Evolutionary conservation across 331 rosid genomes (phyloP).

Genomic region (Acacia concinna): DNA sequence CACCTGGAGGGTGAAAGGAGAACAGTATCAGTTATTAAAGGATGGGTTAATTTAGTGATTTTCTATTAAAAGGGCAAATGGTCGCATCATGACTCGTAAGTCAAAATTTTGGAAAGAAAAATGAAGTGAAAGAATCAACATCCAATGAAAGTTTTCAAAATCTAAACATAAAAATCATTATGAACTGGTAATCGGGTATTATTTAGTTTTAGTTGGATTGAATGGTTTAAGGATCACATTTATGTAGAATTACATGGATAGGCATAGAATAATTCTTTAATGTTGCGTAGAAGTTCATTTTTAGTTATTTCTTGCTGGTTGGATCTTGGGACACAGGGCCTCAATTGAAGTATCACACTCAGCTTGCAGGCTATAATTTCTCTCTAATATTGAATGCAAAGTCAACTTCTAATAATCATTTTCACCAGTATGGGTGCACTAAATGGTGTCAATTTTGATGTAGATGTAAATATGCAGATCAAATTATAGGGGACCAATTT

Average conservation of each 20-base stretch:
- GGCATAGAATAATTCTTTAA: background rate
- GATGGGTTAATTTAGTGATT: constrained; percentile 1
- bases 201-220: background rate
- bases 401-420: background rate
- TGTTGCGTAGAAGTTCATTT: background rate
- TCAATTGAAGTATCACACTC: too few species aligned
- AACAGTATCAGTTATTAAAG: background rate
- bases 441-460: background rate
- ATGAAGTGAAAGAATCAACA: background rate
- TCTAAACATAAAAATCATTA: background rate
- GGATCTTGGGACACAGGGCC: too few species aligned
- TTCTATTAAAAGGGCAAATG: background rate
- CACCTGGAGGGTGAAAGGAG: constrained; percentile 1
- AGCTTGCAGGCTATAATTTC: background rate
- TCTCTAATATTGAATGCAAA: background rate
- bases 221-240: background rate
- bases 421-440: background rate
- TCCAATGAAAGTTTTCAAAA: background rate
- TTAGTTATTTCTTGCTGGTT: too few species aligned
- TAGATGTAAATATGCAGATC: background rate
- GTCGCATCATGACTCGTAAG: constrained; percentile 3
- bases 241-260: constrained; percentile 14
- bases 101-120: constrained; percentile 13
- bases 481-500: background rate
- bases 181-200: background rate